phyloP scores from a whole-genome alignment of 345 rosid species.

The Syzygium aromaticum region DNA sequence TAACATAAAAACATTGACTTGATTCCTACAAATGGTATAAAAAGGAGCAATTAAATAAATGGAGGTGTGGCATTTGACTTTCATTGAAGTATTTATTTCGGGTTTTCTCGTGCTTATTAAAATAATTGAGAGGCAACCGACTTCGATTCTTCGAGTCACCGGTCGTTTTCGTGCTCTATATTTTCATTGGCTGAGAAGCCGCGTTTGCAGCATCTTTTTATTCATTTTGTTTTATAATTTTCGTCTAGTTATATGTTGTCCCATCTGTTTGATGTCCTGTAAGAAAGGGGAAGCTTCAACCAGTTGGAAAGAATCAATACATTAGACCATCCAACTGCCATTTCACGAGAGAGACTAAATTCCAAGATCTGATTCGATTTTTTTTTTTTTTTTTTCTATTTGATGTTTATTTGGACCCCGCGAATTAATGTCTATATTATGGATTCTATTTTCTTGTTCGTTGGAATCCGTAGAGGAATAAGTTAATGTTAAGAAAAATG shows the following conservation, averaged over 20 bases:
- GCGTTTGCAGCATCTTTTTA: background rate
- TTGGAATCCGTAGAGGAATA: background rate
- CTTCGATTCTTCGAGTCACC: background rate
- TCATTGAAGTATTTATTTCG: background rate
- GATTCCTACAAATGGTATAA: background rate
- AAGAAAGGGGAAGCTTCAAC: background rate
- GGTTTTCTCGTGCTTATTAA: background rate
- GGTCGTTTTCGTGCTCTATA: background rate
- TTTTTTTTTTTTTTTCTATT: background rate
- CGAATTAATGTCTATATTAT: background rate
- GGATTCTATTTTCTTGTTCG: background rate
- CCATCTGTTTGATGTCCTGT: background rate
- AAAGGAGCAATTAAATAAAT: background rate
- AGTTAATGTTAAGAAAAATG: background rate
- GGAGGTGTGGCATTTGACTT: background rate
- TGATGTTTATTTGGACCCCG: background rate
- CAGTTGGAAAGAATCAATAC: background rate
- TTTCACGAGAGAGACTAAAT: background rate
- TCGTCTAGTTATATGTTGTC: background rate
- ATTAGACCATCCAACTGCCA: background rate
- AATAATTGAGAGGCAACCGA: background rate
- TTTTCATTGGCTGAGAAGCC: background rate
- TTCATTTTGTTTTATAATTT: background rate
- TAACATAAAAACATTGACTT: background rate
- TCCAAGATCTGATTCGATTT: background rate